A percentile compares a stretch with the other conserved stretches of the same genome.
phyloP scores from a whole-genome alignment of 345 rosid genomes.

The Durio zibethinus region DNA sequence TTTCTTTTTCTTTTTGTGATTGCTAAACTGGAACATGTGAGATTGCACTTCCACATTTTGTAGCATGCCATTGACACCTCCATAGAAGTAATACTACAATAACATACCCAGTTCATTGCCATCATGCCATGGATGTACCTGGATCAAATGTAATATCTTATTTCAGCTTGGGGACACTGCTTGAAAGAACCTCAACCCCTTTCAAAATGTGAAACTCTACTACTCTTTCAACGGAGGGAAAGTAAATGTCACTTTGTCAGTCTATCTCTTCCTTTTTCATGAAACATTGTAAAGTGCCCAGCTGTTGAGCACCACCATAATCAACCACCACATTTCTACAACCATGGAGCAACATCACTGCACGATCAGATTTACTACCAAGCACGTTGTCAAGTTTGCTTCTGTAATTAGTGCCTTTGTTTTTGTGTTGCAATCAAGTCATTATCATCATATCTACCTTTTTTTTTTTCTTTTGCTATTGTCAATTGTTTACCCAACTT shows the following conservation, averaged over 20 bases:
- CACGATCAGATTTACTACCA: not conserved
- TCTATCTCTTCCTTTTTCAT: not conserved
- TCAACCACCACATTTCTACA: not conserved
- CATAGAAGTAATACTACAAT: no score
- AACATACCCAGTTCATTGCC: not conserved
- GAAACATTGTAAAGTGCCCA: not conserved
- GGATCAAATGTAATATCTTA: not conserved
- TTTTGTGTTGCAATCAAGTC: not conserved
- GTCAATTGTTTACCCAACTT: not conserved
- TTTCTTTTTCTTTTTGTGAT: no score
- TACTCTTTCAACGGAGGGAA: not conserved
- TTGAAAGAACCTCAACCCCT: not conserved
- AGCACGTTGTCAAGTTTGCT: not conserved
- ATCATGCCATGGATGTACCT: not conserved
- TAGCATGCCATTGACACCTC: no score
- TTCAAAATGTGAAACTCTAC: not conserved
- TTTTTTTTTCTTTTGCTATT: not conserved
- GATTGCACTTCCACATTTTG: no score
- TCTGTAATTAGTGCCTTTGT: not conserved
- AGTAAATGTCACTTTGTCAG: not conserved
- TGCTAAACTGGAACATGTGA: not conserved
- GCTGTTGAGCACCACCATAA: not conserved
- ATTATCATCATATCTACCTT: slow-evolving; percentile 21
- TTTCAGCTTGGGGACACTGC: not conserved
- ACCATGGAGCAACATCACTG: not conserved